A percentile compares a stretch with the other conserved stretches of the same genome.
These are phyloP conservation scores for Deuterostichococcus epilithicus DNA, from an alignment of 139 green algal genomes.

Conservation along the genomic window DNA sequence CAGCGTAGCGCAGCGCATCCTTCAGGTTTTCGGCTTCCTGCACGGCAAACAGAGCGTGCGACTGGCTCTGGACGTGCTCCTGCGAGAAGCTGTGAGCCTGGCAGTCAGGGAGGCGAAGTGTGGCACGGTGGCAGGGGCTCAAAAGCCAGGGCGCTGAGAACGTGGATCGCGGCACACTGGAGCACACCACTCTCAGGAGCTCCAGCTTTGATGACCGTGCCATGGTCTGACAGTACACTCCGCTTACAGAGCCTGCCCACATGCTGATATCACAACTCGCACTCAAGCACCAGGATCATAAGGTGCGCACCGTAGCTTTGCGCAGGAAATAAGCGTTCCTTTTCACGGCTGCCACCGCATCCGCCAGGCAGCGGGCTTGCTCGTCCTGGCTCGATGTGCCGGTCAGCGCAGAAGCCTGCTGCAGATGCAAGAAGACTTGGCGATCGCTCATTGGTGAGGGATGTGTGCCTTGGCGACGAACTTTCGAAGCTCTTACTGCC, in stretches of 20 bases:
- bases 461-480: no score
- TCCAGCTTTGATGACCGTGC: background rate
- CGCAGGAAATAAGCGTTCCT: constrained; percentile 77
- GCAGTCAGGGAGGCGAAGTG: background rate
- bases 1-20: constrained; percentile 86
- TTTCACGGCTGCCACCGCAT: constrained; percentile 70
- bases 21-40: constrained; percentile 93
- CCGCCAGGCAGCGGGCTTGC: constrained; percentile 63
- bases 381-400: constrained; percentile 36
- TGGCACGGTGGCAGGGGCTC: background rate
- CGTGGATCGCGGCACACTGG: background rate
- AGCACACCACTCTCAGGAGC: background rate
- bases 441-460: no score
- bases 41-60: no score
- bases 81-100: background rate
- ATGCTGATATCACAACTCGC: background rate
- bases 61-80: no score
- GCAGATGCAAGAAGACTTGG: no score
- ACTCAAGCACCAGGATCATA: background rate
- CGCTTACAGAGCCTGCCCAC: background rate
- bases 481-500: no score
- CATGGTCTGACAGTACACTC: background rate
- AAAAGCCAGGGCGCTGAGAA: background rate
- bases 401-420: background rate
- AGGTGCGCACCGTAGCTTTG: constrained; percentile 64